Percentiles rank a stretch among this genome's conserved stretches.
Conservation (phyloP, 176 grass and related monocot genomes). For the Stipa capillata region DNA sequence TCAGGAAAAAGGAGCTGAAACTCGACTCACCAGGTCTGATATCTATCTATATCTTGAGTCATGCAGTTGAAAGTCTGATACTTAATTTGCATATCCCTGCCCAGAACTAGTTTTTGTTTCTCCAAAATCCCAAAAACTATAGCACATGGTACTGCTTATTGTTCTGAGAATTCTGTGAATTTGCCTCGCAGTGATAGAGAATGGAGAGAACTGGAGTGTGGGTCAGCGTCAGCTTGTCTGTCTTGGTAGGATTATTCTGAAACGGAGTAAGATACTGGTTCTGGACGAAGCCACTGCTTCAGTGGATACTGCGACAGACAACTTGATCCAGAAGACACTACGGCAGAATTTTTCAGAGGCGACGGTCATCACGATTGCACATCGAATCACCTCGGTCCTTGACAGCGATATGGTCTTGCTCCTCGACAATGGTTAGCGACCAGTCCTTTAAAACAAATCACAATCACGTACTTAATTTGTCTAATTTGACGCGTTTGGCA, state of each 20-base stretch:
- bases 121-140: background rate
- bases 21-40: slow-evolving; percentile 60
- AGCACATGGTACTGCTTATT: background rate
- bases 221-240: slow-evolving; percentile 87
- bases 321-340: slow-evolving; percentile 14
- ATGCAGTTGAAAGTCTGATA: background rate
- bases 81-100: background rate
- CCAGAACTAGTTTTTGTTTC: background rate
- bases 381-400: slow-evolving; percentile 15
- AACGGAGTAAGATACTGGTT: slow-evolving; percentile 64
- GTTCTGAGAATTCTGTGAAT: background rate
- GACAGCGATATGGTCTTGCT: slow-evolving; percentile 22
- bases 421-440: slow-evolving; percentile 9
- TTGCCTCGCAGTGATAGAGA: slow-evolving; percentile 64
- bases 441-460: background rate
- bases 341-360: background rate
- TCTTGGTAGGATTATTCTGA: slow-evolving; percentile 67
- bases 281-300: slow-evolving; percentile 20
- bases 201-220: slow-evolving; percentile 70
- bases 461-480: background rate
- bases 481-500: background rate
- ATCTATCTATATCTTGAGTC: background rate
- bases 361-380: slow-evolving; percentile 11
- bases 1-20: slow-evolving; percentile 66
- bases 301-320: slow-evolving; percentile 6